A percentile compares a stretch with the other conserved stretches of the same genome.
phyloP scores from a whole-genome alignment of 2,329 filamentous ascomycete genomes.

The Ampelomyces quisqualis region DNA sequence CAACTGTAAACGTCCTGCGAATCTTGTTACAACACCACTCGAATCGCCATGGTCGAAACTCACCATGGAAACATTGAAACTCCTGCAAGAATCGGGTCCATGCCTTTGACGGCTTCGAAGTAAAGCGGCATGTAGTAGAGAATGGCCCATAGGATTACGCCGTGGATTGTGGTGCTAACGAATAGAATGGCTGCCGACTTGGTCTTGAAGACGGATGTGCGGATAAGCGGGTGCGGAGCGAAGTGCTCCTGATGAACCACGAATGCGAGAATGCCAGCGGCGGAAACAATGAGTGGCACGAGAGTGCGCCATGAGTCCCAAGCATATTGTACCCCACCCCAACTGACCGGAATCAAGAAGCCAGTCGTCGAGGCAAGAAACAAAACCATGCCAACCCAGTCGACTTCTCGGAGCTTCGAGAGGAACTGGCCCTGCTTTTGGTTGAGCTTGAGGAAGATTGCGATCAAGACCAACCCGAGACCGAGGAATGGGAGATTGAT shows the following conservation, averaged over 20 bases:
- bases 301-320: conserved; percentile 65
- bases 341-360: conserved; percentile 63
- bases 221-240: conserved; percentile 54
- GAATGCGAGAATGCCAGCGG: conserved; percentile 54
- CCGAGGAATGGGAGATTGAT: conserved; percentile 61
- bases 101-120: conserved; percentile 46
- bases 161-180: conserved; percentile 58
- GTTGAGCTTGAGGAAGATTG: conserved; percentile 57
- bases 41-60: too few relatives aligned
- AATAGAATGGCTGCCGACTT: conserved; percentile 54
- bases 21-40: too few relatives aligned
- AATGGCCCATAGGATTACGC: conserved; percentile 50
- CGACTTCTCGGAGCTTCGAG: conserved; percentile 57
- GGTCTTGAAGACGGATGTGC: conserved; percentile 50
- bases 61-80: conserved; percentile 46
- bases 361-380: conserved; percentile 62
- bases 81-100: conserved; percentile 43
- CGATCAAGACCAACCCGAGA: conserved; percentile 51
- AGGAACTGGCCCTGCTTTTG: conserved; percentile 50
- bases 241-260: conserved; percentile 56
- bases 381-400: conserved; percentile 63
- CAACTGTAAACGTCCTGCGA: conserved; percentile 62
- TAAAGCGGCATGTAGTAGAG: conserved; percentile 49
- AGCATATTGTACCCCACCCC: conserved; percentile 65
- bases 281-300: conserved; percentile 60